phyloP scores from a whole-genome alignment of 345 rosid genomes.

The Microcos paniculata region DNA sequence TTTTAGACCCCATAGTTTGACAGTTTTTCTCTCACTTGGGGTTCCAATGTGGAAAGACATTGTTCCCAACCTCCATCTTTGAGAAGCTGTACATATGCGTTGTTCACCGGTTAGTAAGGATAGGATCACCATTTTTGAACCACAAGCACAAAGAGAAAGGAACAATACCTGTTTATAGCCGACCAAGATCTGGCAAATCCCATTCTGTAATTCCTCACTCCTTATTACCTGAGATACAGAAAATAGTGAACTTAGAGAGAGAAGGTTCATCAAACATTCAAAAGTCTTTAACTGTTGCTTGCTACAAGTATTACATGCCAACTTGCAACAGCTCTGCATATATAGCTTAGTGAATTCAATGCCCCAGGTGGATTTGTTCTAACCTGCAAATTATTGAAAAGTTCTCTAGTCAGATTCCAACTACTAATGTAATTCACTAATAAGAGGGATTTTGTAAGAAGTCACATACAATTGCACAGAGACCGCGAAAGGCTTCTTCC shows the following conservation, averaged over 20 bases:
- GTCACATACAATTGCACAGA: background rate
- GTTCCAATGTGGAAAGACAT: background rate
- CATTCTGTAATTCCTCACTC: constrained; percentile 77
- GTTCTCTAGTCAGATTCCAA: background rate
- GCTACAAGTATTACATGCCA: background rate
- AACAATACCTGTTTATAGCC: constrained; percentile 76
- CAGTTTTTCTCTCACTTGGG: background rate
- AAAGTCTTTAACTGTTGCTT: background rate
- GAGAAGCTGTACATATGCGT: background rate
- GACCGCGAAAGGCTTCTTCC: background rate
- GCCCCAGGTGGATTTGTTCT: background rate
- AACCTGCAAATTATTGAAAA: background rate
- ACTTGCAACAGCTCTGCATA: background rate
- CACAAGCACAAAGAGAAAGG: background rate
- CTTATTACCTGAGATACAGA: constrained; percentile 58
- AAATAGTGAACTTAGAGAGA: background rate
- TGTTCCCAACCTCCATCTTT: background rate
- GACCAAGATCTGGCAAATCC: constrained; percentile 82
- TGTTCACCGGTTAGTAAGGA: background rate
- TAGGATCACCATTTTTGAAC: background rate
- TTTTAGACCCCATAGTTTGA: background rate
- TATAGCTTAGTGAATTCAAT: background rate
- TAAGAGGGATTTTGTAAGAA: background rate
- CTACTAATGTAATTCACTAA: background rate
- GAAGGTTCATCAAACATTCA: background rate